Base-by-base conservation (phyloP, 2,329 filamentous ascomycete species). In the Nothophaeocryptopus gaeumannii region DNA sequence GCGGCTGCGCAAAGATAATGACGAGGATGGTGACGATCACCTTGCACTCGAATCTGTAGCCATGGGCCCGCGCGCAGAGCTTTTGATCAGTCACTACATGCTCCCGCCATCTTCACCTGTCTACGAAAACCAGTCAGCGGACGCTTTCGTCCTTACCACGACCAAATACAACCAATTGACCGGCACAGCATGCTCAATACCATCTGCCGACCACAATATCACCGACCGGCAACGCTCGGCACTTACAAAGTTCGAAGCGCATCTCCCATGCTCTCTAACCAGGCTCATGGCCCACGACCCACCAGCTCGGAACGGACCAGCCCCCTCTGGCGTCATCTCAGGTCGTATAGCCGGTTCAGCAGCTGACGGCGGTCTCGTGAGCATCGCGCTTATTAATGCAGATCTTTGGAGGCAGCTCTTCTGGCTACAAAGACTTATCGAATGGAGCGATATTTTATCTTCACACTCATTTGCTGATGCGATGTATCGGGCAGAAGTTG, bases 361-460 rank as follows among this genome's bases (percentile, higher is more conserved):
- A 40, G 70, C 75, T 46, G 78, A 80, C 49, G 79, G 79, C 31
- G 72, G 74, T 1, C 61, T 82, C 11, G 73, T 75, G 37, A 67
- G 72, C 12, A 85, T 96, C 59, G 79, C 79, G 1, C 70, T 91
- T 11, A 70, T 97, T 0, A 72, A 77, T 8, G 62, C 78, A 13
- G 69, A 79, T 2, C 78, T 84, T 7, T 87, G 85, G 81, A 76
- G 78, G 5, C 74, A 95, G 3, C 74, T 97, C 5, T 78, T 79
- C 50, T 82, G 92, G 55, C 65, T 96, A 1, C 85, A 95, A 62
- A 85, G 86, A 51, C 66, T 95, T 40, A 60, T 66, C 44, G 61
- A 67, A 39, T 64, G 67, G 54, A 62, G 54, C 30, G 60, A 69
- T 20, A 58, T 63, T 31, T 56, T 68, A 7, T 63, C 60, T n/a